Conservation (phyloP, 257 asterid genomes). For the Plectranthus barbatus region DNA sequence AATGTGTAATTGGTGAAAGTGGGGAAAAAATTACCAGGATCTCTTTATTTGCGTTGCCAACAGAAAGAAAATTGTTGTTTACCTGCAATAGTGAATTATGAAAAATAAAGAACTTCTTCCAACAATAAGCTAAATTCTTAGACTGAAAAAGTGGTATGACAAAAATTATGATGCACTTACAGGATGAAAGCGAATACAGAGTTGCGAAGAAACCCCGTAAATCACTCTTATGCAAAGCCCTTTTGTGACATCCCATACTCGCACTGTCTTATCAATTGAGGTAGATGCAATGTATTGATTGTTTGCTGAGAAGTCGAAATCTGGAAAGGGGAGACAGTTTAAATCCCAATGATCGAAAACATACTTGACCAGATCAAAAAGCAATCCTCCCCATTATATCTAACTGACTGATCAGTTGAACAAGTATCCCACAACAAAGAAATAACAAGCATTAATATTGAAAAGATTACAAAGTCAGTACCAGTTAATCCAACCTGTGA, state of each 20-base stretch:
- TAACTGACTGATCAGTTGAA: slow-evolving; percentile 1
- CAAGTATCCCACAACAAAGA: background rate
- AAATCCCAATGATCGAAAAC: slow-evolving; percentile 12
- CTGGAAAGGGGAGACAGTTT: slow-evolving; percentile 36
- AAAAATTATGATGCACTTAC: slow-evolving; percentile 41
- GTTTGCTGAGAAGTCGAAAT: slow-evolving; percentile 96
- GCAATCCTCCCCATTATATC: background rate
- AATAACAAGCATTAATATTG: slow-evolving; percentile 14
- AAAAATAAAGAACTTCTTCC: slow-evolving; percentile 3
- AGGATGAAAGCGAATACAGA: slow-evolving; percentile 94
- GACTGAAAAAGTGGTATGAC: background rate
- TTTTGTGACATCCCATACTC: slow-evolving; percentile 92
- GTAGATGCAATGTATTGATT: slow-evolving; percentile 92
- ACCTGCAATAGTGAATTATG: slow-evolving; percentile 42
- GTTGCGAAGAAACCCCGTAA: slow-evolving; percentile 79
- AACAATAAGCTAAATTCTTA: slow-evolving; percentile 2
- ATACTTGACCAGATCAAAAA: background rate
- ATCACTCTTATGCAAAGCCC: slow-evolving; percentile 95
- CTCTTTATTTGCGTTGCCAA: slow-evolving; percentile 88
- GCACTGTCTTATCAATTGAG: slow-evolving; percentile 83
- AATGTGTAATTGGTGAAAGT: slow-evolving; percentile 10
- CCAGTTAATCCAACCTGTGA: slow-evolving; percentile 89
- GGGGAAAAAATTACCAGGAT: slow-evolving; percentile 44
- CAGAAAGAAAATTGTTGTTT: slow-evolving; percentile 94
- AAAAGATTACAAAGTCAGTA: slow-evolving; percentile 34